These are phyloP conservation scores for Urochloa ruziziensis DNA, from an alignment of 176 grass and related monocot genomes.

Conservation along the genomic window DNA sequence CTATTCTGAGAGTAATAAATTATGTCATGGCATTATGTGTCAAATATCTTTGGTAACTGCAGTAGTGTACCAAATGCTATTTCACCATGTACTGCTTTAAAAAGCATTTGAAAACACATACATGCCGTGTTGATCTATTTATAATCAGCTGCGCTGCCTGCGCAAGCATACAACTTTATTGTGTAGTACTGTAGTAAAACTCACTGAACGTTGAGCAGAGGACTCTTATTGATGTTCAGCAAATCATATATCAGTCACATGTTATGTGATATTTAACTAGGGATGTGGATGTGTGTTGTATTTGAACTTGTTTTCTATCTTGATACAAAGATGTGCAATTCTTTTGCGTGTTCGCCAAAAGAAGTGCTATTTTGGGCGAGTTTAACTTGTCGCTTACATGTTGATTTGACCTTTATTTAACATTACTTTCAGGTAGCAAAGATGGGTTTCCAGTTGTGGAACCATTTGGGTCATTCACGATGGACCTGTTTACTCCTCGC, in stretches of 20 bases:
- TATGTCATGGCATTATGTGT: not conserved
- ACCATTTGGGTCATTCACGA: slow-evolving; percentile 93
- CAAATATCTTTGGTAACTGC: not conserved
- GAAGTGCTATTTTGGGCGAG: not conserved
- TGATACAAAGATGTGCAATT: not conserved
- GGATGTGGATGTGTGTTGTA: not conserved
- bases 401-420: not conserved
- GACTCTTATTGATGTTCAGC: not conserved
- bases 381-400: not conserved
- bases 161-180: not conserved
- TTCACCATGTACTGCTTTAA: not conserved
- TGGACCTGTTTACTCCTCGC: slow-evolving; percentile 80
- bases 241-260: not conserved
- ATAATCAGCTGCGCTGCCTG: not conserved
- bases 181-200: not conserved
- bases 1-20: not conserved
- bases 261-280: not conserved
- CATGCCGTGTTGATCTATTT: not conserved
- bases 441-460: slow-evolving; percentile 61
- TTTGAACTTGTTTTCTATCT: not conserved
- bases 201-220: not conserved
- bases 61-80: not conserved
- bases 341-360: not conserved
- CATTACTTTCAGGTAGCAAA: slow-evolving; percentile 48
- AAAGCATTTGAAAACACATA: not conserved